Base-by-base conservation (phyloP, 2,329 filamentous ascomycete genomes). In the Sclerotinia trifoliorum region DNA sequence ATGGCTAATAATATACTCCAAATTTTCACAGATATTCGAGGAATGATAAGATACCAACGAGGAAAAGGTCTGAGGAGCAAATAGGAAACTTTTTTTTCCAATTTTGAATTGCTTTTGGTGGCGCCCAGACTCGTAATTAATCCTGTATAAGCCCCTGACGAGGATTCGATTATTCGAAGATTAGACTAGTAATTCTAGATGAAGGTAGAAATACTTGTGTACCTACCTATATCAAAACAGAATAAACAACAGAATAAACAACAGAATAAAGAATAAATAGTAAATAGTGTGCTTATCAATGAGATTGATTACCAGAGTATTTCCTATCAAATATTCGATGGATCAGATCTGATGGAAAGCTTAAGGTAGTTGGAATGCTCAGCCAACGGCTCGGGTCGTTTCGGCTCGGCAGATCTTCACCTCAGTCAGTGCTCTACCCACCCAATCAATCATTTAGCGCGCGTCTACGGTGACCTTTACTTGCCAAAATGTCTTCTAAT, bases 361-460 rank as follows among this genome's bases (percentile, higher is more conserved):
- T 39, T 13, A 2, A 35, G 35, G 35, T 35, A 35, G 32, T 51
- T 42, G 17, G 21, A 13, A 26, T 39, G 48, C 17, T 51, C 32
- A 62, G 32, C 60, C 60, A 63, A 51, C 60, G 46, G 60, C 46
- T 39, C 60, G 60, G 60, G 32, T 63, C 60, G 46, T 63, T 42
- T 51, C 60, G 60, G 60, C 24, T 63, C 46, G 60, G 60, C 48
- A 57, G 54, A 39, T 42, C n/a, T n/a, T 24, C n/a, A n/a, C 21
- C n/a, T 42, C 39, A 42, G 39, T 42, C 39, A 56, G 32, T 39
- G 54, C 54, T 56, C 26, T 26, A 15, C 15, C 32, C 3, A 3
- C 29, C 29, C 29, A 29, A 29, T 29, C 29, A 39, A 62, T 62
- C 21, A 21, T 49, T 51, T 63, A 29, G 60, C 60, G 60, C 60